phyloP scores from a whole-genome alignment of 768 basidiomycete species.

The Punctularia strigosozonata region DNA sequence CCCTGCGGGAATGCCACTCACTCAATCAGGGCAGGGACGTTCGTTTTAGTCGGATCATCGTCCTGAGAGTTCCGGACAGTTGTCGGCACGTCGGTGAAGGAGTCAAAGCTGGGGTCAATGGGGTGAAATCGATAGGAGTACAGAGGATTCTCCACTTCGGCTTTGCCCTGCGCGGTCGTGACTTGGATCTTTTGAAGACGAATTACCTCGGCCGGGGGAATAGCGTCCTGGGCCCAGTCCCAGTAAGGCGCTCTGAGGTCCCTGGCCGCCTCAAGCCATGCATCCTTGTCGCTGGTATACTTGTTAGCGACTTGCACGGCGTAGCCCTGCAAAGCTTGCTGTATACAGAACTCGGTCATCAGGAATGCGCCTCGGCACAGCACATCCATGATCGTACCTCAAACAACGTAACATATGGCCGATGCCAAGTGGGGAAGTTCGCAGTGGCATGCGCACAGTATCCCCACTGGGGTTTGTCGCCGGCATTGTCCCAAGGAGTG shows the following conservation, averaged over 20 bases:
- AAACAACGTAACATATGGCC: slow-evolving; percentile 37
- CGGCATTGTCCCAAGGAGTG: slow-evolving; percentile 30
- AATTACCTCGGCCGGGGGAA: slow-evolving; percentile 29
- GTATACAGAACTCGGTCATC: too few species aligned
- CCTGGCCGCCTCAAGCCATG: slow-evolving; percentile 23
- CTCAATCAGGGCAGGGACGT: slow-evolving; percentile 19
- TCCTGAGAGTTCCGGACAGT: neutral
- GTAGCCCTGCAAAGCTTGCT: slow-evolving; percentile 36
- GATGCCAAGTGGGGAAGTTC: slow-evolving; percentile 45
- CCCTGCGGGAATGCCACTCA: too few species aligned
- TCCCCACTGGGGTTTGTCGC: slow-evolving; percentile 22
- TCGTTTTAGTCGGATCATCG: slow-evolving; percentile 8
- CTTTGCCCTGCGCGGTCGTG: slow-evolving; percentile 18
- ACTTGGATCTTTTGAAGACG: slow-evolving; percentile 21
- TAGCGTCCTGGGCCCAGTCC: slow-evolving; percentile 34
- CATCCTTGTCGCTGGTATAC: slow-evolving; percentile 17
- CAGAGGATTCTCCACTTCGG: slow-evolving; percentile 22
- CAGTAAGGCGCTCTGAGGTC: slow-evolving; percentile 33
- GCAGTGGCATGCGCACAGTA: slow-evolving; percentile 45
- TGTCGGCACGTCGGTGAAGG: slow-evolving; percentile 1
- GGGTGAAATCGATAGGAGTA: slow-evolving; percentile 23
- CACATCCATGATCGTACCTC: slow-evolving; percentile 25
- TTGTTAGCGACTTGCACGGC: slow-evolving; percentile 29
- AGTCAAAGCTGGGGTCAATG: slow-evolving; percentile 10
- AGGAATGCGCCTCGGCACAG: too few species aligned